phyloP scores from a whole-genome alignment of 2,329 filamentous ascomycete species.

The Stromatinia cepivora region DNA sequence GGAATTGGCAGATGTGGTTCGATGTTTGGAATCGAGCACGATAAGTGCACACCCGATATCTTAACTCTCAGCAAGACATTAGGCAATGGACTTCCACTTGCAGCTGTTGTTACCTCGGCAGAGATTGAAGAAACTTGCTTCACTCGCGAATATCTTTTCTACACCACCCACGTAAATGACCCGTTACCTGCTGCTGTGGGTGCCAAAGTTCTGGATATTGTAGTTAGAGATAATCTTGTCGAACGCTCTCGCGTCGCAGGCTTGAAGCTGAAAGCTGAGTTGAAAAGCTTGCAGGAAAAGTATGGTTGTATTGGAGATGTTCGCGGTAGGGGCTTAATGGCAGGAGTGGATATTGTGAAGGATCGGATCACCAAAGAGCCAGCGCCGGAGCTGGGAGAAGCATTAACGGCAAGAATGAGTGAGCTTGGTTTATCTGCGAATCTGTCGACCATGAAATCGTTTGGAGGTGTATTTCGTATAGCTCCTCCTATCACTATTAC shows the following conservation, averaged over 20 bases:
- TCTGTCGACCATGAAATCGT: constrained; percentile 53
- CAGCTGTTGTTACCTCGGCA: constrained; percentile 56
- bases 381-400: constrained; percentile 48
- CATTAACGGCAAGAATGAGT: constrained; percentile 50
- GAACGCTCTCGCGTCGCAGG: constrained; percentile 48
- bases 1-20: constrained; percentile 56
- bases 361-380: constrained; percentile 51
- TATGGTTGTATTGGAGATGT: constrained; percentile 65
- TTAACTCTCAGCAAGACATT: constrained; percentile 61
- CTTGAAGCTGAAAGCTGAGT: constrained; percentile 50
- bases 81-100: constrained; percentile 59
- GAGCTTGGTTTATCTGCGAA: constrained; percentile 58
- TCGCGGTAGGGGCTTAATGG: constrained; percentile 58
- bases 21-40: constrained; percentile 60
- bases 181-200: constrained; percentile 60
- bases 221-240: constrained; percentile 55
- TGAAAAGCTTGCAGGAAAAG: constrained; percentile 49
- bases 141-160: constrained; percentile 55
- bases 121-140: constrained; percentile 52
- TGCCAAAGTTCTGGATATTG: constrained; percentile 61
- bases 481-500: constrained; percentile 61
- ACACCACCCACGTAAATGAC: constrained; percentile 64
- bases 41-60: constrained; percentile 58
- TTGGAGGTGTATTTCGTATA: constrained; percentile 59
- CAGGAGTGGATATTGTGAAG: constrained; percentile 58